These are phyloP conservation scores for Biscogniauxia mediterranea DNA, from an alignment of 2,329 filamentous ascomycete genomes.

Conservation along the genomic window DNA sequence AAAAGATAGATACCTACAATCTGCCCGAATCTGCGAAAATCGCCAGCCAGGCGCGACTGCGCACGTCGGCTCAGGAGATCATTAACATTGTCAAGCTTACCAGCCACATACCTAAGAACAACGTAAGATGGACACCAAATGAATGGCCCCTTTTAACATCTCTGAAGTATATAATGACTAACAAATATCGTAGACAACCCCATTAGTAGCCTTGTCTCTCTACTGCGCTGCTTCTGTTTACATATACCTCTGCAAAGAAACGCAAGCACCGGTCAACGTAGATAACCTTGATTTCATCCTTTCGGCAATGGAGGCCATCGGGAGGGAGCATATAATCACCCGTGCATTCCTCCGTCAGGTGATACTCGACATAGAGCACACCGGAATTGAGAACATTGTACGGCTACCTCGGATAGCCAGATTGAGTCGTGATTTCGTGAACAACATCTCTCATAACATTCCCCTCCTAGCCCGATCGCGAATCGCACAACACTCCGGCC, in stretches of 20 bases:
- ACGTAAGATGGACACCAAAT: slow-evolving; percentile 47
- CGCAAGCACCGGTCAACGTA: slow-evolving; percentile 45
- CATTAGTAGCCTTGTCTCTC: slow-evolving; percentile 77
- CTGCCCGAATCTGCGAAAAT: slow-evolving; percentile 64
- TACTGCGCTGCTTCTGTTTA: slow-evolving; percentile 86
- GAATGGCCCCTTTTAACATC: not conserved
- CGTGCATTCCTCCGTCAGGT: slow-evolving; percentile 83
- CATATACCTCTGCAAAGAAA: slow-evolving; percentile 63
- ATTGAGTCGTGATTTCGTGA: slow-evolving; percentile 31
- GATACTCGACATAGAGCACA: slow-evolving; percentile 72
- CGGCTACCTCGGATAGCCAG: slow-evolving; percentile 36
- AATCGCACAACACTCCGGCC: slow-evolving; percentile 40
- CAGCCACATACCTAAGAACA: slow-evolving; percentile 63
- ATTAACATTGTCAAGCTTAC: slow-evolving; percentile 79
- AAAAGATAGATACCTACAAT: slow-evolving; percentile 73
- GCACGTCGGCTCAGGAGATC: slow-evolving; percentile 80
- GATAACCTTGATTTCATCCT: slow-evolving; percentile 71
- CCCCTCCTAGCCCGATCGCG: slow-evolving; percentile 48
- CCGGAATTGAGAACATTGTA: slow-evolving; percentile 38
- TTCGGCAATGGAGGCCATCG: slow-evolving; percentile 73
- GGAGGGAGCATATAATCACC: slow-evolving; percentile 71
- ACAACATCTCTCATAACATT: slow-evolving; percentile 37
- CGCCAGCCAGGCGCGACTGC: slow-evolving; percentile 70
- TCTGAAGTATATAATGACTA: slow-evolving; percentile 4
- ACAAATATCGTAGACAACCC: slow-evolving; percentile 58